Base-by-base conservation (phyloP, 2,329 filamentous ascomycete genomes). In the Aspergillus pseudoviridinutans region DNA sequence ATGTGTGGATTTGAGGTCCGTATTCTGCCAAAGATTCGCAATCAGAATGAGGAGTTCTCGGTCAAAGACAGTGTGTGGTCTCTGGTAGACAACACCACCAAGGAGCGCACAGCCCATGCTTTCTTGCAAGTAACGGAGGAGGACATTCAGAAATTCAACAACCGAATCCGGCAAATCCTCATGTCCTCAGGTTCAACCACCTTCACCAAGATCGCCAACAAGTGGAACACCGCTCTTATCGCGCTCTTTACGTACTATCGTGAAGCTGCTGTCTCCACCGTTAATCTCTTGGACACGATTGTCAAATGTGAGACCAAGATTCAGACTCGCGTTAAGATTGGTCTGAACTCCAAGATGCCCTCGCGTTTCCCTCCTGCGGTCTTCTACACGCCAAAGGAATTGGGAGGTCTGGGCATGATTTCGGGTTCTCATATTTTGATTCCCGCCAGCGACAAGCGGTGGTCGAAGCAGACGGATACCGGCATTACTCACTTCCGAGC, bases 261-360 rank as follows among this genome's bases (percentile, higher is more conserved):
- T 73, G 94, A 99, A 73, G 94, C 94, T 50, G 94, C 94, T 17
- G 93, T 97, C 1, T 96, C 93, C 0, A 99, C 95, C 0, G 91
- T 97, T 59, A 90, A 91, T 60, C 81, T 99, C 4, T 83, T 99
- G 3, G 94, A 99, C 71, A 97, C 93, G 0, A 99, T 99, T 66
- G 94, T 99, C 73, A 99, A 99, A 78, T 99, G 94, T 66, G 94
- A 99, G 77, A 99, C 95, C 14, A 99, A 99, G 81, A 99, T 99
- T 54, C 94, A 99, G 78, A 99, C 94, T 4, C 86, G 94, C 72
- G 94, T 99, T 68, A 99, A 99, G 83, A 99, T 99, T 67, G 94
- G 94, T 2, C 77, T 99, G 59, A 99, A 99, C 78, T 97, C 93
- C 4, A 99, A 99, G 80, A 99, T 99, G 94, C 94, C 94, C 54